These are phyloP conservation scores for Lenwebbia sp. DNA, from an alignment of 345 rosid genomes.

Conservation along the genomic window DNA sequence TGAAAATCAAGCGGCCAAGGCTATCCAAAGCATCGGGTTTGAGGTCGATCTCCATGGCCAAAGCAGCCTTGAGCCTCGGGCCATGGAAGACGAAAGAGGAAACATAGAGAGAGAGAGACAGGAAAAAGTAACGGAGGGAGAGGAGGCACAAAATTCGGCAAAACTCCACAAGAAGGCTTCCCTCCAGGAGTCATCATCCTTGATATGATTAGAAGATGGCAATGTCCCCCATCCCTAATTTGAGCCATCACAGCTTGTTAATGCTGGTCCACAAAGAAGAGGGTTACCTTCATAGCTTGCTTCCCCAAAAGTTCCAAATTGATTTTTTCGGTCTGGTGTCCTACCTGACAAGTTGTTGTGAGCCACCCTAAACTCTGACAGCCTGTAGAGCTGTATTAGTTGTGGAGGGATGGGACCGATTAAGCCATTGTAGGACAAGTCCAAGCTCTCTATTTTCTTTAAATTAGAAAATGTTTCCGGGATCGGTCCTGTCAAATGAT, in stretches of 20 bases:
- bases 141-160: too few relatives aligned
- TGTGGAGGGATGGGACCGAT: background rate
- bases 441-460: background rate
- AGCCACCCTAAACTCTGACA: background rate
- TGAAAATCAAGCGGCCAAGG: too few relatives aligned
- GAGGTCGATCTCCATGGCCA: background rate
- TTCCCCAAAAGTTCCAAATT: background rate
- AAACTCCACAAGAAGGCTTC: background rate
- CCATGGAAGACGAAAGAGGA: too few relatives aligned
- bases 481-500: background rate
- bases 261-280: constrained; percentile 3
- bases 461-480: background rate
- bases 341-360: constrained; percentile 10
- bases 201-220: background rate
- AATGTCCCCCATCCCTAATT: too few relatives aligned
- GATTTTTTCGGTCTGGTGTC: background rate
- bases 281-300: background rate
- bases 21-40: too few relatives aligned
- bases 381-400: background rate
- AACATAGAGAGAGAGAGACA: too few relatives aligned
- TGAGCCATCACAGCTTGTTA: background rate
- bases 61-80: too few relatives aligned
- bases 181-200: background rate
- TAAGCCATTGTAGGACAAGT: background rate
- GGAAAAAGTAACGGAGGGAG: too few relatives aligned